A percentile compares a stretch with the other conserved stretches of the same genome.
These are phyloP conservation scores for Raddia guianensis DNA, from an alignment of 176 grass and related monocot genomes.

Conservation along the genomic window DNA sequence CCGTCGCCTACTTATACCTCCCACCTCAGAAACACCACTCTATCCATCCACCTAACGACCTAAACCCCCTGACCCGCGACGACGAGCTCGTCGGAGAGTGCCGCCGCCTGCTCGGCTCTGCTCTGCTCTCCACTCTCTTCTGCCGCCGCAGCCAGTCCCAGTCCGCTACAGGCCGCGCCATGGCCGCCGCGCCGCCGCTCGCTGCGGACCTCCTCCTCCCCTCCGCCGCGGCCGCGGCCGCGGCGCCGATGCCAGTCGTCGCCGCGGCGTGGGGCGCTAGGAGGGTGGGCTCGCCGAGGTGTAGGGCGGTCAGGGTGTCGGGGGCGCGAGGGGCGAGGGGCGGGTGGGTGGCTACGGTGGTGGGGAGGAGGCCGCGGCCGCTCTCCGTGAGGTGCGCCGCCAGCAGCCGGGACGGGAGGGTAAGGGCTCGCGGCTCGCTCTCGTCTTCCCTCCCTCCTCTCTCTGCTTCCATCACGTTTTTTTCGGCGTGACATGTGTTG, in stretches of 20 bases:
- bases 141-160: too few species aligned
- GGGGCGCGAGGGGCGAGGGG: neutral
- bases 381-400: constrained; percentile 49
- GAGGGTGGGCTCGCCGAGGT: neutral
- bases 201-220: constrained; percentile 1
- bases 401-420: constrained; percentile 56
- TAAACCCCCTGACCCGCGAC: neutral
- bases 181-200: constrained; percentile 49
- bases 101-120: neutral
- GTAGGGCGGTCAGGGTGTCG: constrained; percentile 20
- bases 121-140: neutral
- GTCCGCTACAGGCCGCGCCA: neutral
- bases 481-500: neutral
- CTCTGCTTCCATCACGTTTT: neutral
- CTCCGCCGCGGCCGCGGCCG: neutral
- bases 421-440: neutral
- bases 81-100: too few species aligned
- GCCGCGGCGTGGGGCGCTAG: constrained; percentile 49
- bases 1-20: neutral
- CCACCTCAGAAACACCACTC: neutral
- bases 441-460: neutral
- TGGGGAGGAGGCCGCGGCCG: constrained; percentile 14
- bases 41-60: neutral
- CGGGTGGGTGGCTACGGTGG: constrained; percentile 31
- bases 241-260: constrained; percentile 37